A percentile compares a stretch with the other conserved stretches of the same genome.
Conservation (phyloP, 768 basidiomycete species). For the Hygrocybe coccinea region DNA sequence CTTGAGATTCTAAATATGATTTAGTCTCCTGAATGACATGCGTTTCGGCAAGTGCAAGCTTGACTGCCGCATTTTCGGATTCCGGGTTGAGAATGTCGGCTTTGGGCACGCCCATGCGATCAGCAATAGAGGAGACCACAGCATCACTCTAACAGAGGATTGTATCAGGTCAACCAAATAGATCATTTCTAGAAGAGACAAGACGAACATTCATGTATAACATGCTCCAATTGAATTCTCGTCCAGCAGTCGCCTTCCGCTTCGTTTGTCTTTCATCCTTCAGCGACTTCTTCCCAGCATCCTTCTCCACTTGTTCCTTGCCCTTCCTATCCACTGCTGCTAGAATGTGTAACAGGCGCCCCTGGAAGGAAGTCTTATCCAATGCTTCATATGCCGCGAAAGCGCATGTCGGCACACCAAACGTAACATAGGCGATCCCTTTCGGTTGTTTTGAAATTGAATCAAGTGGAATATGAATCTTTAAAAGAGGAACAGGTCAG, state of each 20-base stretch:
- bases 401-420: constrained; percentile 36
- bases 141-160: constrained; percentile 73
- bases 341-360: constrained; percentile 84
- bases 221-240: constrained; percentile 90
- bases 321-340: constrained; percentile 70
- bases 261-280: constrained; percentile 62
- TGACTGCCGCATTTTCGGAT: constrained; percentile 75
- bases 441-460: constrained; percentile 42
- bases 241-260: constrained; percentile 62
- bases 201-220: constrained; percentile 93
- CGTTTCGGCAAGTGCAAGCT: constrained; percentile 93
- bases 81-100: constrained; percentile 85
- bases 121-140: constrained; percentile 84
- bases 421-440: constrained; percentile 51
- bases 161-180: constrained; percentile 11
- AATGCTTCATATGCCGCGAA: constrained; percentile 70
- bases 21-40: constrained; percentile 96
- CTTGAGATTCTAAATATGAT: constrained; percentile 75
- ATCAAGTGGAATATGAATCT: constrained; percentile 51
- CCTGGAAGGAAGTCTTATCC: constrained; percentile 85
- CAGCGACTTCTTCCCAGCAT: constrained; percentile 43
- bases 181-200: constrained; percentile 2
- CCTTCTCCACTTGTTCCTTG: constrained; percentile 41
- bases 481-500: constrained; percentile 11
- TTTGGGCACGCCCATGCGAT: constrained; percentile 83